phyloP scores from a whole-genome alignment of 805 yeast species.

The Candida tallmaniae region DNA sequence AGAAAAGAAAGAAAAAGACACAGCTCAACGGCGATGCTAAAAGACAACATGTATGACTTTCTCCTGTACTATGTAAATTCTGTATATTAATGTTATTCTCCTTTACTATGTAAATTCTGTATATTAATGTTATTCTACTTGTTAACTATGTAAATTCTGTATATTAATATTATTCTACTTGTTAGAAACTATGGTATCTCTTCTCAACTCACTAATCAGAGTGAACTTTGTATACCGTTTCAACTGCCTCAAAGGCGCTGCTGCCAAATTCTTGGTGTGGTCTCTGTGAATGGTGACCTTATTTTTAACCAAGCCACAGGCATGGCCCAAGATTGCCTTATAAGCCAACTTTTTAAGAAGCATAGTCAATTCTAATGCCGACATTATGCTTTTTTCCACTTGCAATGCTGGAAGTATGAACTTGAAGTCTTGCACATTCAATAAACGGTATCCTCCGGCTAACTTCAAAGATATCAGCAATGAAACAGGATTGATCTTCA shows the following conservation, averaged over 20 bases:
- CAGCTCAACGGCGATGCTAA: conserved; percentile 32
- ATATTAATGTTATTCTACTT: background rate
- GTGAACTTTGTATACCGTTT: conserved; percentile 20
- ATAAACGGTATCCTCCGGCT: conserved; percentile 28
- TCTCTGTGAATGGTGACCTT: conserved; percentile 19
- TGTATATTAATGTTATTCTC: background rate
- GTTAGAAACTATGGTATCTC: background rate
- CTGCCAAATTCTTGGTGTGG: conserved; percentile 11
- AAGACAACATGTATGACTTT: conserved; percentile 27
- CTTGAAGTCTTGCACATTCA: conserved; percentile 35
- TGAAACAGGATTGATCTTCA: conserved; percentile 33
- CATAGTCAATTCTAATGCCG: conserved; percentile 33
- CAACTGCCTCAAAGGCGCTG: conserved; percentile 19
- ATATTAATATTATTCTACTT: background rate
- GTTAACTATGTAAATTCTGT: background rate
- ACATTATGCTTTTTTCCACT: conserved; percentile 26
- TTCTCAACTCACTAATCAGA: conserved; percentile 18
- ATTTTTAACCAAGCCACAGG: conserved; percentile 32
- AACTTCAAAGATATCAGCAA: conserved; percentile 33
- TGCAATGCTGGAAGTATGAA: conserved; percentile 30
- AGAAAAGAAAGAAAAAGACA: conserved; percentile 32
- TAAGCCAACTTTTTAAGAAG: conserved; percentile 27
- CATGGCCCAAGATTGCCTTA: conserved; percentile 29
- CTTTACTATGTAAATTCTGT: background rate
- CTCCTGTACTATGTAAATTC: background rate